Conservation (phyloP, 495 filamentous ascomycete species). For the Penicillium subrubescens region DNA sequence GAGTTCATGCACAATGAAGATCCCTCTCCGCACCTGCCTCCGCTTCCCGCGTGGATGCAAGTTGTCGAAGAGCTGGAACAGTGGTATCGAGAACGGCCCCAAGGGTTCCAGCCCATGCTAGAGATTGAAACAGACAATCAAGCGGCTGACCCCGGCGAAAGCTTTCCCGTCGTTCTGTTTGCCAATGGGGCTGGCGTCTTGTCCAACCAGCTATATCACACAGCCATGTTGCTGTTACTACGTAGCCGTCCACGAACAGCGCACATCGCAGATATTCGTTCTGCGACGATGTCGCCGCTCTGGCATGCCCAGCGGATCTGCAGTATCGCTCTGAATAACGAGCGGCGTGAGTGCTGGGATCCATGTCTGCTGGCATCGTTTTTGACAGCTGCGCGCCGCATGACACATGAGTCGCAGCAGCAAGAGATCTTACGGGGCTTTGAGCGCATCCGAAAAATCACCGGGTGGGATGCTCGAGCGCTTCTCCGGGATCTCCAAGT, state of each 20-base stretch:
- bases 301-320: slow-evolving; percentile 43
- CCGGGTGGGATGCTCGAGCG: slow-evolving; percentile 35
- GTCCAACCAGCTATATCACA: slow-evolving; percentile 47
- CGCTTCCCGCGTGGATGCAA: slow-evolving; percentile 28
- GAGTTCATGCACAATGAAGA: slow-evolving; percentile 28
- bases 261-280: slow-evolving; percentile 18
- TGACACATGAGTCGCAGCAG: slow-evolving; percentile 43
- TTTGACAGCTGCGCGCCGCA: slow-evolving; percentile 34
- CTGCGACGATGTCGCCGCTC: slow-evolving; percentile 31
- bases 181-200: slow-evolving; percentile 42
- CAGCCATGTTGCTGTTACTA: slow-evolving; percentile 43
- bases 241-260: slow-evolving; percentile 39
- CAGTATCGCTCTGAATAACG: slow-evolving; percentile 42
- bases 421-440: slow-evolving; percentile 34
- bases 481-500: slow-evolving; percentile 21
- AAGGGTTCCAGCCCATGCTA: slow-evolving; percentile 38
- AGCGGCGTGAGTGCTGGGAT: slow-evolving; percentile 39
- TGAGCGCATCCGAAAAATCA: slow-evolving; percentile 29
- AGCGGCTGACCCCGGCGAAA: slow-evolving; percentile 16
- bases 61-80: slow-evolving; percentile 31
- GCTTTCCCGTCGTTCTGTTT: slow-evolving; percentile 44
- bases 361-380: slow-evolving; percentile 41
- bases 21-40: slow-evolving; percentile 11
- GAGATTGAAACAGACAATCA: slow-evolving; percentile 26
- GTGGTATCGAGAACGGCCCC: slow-evolving; percentile 40